Percentiles rank a stretch among this genome's conserved stretches.
Evolutionary conservation across 2,329 filamentous ascomycete species (phyloP).

Genomic region (Pestalotiopsis sp.): DNA sequence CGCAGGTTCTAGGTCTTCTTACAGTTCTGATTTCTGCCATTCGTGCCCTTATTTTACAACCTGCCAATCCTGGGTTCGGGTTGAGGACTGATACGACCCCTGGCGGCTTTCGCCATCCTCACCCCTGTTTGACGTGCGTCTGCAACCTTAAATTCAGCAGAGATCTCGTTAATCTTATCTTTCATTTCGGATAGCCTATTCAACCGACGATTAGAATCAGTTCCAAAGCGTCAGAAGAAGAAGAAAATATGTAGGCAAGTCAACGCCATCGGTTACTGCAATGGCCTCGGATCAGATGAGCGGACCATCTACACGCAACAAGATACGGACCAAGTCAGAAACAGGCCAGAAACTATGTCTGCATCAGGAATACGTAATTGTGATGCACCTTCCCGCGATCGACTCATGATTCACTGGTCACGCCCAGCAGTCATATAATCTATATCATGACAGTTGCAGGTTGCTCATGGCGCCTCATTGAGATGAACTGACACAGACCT

Average conservation of each 20-base stretch:
- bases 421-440: background rate
- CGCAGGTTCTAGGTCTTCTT: background rate
- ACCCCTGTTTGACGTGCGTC: constrained; percentile 4
- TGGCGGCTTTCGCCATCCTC: constrained; percentile 1
- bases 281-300: too few species aligned
- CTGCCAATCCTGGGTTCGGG: constrained; percentile 5
- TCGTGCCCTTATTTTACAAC: background rate
- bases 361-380: background rate
- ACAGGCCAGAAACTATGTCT: too few species aligned
- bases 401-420: background rate
- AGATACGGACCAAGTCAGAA: too few species aligned
- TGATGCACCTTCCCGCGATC: background rate
- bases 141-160: background rate
- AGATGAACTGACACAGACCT: background rate
- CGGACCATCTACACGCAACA: too few species aligned
- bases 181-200: background rate
- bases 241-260: background rate
- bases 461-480: background rate
- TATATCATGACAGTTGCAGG: background rate
- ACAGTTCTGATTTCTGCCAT: background rate
- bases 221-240: background rate
- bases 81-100: background rate
- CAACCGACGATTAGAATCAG: background rate
- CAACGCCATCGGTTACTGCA: too few species aligned
- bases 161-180: constrained; percentile 1